These are phyloP conservation scores for Climacium dendroides DNA, from an alignment of 225 moss, liverwort and hornwort genomes.

Conservation along the genomic window DNA sequence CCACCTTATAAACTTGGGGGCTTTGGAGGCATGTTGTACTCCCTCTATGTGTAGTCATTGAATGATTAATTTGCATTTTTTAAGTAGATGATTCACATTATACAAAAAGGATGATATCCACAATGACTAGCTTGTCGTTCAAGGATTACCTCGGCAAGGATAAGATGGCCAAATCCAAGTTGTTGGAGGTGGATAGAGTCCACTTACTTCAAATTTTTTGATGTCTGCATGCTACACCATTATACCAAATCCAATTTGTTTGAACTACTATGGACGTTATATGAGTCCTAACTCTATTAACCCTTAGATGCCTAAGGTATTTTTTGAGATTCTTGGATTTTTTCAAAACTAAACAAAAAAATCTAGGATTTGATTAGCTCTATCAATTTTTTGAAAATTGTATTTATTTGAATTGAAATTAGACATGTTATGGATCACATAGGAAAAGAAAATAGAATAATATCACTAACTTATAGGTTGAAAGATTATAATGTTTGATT, in stretches of 20 bases:
- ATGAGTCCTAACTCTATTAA: neutral
- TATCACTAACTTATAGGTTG: too few relatives aligned
- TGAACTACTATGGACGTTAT: neutral
- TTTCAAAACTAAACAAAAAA: neutral
- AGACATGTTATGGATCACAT: neutral
- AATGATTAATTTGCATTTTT: neutral
- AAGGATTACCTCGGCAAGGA: neutral
- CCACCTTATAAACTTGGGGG: neutral
- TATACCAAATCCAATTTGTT: too few relatives aligned
- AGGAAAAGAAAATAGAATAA: too few relatives aligned
- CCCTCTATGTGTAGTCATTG: accelerated
- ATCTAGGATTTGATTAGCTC: too few relatives aligned
- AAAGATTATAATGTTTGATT: too few relatives aligned
- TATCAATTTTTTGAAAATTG: too few relatives aligned
- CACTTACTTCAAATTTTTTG: too few relatives aligned
- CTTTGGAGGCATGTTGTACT: neutral
- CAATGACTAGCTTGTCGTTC: too few relatives aligned
- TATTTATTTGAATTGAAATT: too few relatives aligned
- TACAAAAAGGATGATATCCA: too few relatives aligned
- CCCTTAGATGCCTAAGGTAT: accelerated
- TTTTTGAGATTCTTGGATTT: neutral
- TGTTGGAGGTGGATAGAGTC: neutral
- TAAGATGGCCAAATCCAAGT: neutral
- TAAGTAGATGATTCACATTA: too few relatives aligned
- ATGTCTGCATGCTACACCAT: neutral